Conservation (phyloP, 768 basidiomycete genomes). For the Leccinum uliginosum region DNA sequence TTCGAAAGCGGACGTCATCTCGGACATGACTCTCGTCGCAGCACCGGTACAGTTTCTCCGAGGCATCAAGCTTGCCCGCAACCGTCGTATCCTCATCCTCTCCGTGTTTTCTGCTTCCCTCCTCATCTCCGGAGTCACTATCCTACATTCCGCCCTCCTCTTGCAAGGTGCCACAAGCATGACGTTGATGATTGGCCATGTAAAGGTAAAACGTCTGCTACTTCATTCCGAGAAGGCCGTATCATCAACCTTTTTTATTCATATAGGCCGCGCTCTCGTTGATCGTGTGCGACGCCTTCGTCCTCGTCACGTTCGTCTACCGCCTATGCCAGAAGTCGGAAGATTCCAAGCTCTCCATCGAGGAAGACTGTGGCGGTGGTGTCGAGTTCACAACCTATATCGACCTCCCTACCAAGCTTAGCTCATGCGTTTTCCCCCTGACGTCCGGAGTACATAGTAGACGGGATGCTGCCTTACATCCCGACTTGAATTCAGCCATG, state of each 20-base stretch:
- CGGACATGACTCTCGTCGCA: conserved; percentile 19
- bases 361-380: background rate
- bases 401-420: conserved; percentile 15
- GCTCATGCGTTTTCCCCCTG: background rate
- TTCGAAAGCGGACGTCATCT: conserved; percentile 19
- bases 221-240: background rate
- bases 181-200: conserved; percentile 18
- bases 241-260: background rate
- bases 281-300: conserved; percentile 20
- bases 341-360: background rate
- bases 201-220: conserved; percentile 14
- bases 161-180: conserved; percentile 1
- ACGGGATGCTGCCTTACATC: background rate
- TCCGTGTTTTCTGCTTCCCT: conserved; percentile 21
- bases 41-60: conserved; percentile 14
- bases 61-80: conserved; percentile 11
- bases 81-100: conserved; percentile 18
- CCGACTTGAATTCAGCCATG: background rate
- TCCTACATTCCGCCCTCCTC: conserved; percentile 22
- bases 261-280: conserved; percentile 16
- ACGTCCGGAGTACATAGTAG: background rate
- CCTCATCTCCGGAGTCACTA: conserved; percentile 19
- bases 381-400: conserved; percentile 16
- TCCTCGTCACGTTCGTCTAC: conserved; percentile 16
- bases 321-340: conserved; percentile 6